Evolutionary conservation across 306 rosid genomes (phyloP), one percentile per base, ranked within the genome.

Genomic region (Crataegus laevigata): DNA sequence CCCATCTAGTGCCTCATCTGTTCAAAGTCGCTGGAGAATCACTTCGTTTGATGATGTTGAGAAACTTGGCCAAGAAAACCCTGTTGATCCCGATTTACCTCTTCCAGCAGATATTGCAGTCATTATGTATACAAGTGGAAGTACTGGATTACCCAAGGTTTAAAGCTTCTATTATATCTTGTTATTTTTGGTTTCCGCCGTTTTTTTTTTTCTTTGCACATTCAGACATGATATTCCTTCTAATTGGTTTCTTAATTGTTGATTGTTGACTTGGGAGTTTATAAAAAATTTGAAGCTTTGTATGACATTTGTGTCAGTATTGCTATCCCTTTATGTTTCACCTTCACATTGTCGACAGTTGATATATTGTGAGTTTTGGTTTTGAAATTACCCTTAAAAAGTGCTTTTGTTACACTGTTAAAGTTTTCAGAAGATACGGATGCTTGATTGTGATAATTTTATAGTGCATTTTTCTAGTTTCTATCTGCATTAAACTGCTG

Each of bases 71-170:
- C 83, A 77, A 85, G 86, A 84, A 84, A 82, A 77, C 40, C 89
- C 86, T 47, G 59, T 86, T 47, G 92, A 80, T n/a, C 84, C 96
- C 28, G 92, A 90, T 77, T 83, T 96, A 67, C 99, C 99, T 60
- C 82, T 89, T 79, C 77, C 98, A 59, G 87, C 91, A 18, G 98
- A 96, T 83, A 72, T 90, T 75, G 99, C 98, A 6, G 99, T 96
- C 84, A 92, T 96, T 80, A 96, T 92, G 99, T 96, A 96, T 84
- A 92, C 99, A 54, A 96, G 99, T 82, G 99, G 99, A 85, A 96
- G 99, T 82, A 92, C 98, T 13, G 99, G 99, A 77, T 80, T 92
- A 73, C 97, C 99, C 34, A 92, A 92, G 99, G 99, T 96, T 75
- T 74, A 86, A 80, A 83, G 78, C 82, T 36, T 83, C 83, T 80